Evolutionary conservation across 2,329 filamentous ascomycete genomes (phyloP).

Genomic region (Monilinia vaccinii-corymbosi): DNA sequence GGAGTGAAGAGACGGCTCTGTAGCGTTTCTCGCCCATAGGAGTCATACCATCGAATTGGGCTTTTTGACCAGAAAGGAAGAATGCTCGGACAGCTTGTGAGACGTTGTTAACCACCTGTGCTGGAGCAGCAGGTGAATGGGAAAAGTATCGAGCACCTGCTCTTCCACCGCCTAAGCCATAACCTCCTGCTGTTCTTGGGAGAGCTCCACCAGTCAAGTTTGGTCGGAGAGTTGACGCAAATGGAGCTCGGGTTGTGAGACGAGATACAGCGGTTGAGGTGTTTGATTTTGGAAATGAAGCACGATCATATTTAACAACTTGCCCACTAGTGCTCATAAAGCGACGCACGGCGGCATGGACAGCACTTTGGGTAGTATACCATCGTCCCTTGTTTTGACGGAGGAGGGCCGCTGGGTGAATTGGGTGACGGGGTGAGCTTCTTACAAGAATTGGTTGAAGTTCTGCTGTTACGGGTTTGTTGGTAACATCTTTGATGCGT

Average conservation of each 20-base stretch:
- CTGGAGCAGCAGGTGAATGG: constrained; percentile 73
- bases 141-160: constrained; percentile 82
- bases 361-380: constrained; percentile 48
- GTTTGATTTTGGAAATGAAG: constrained; percentile 46
- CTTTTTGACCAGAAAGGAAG: constrained; percentile 81
- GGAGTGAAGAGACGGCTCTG: constrained; percentile 63
- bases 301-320: constrained; percentile 37
- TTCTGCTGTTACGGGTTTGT: constrained; percentile 37
- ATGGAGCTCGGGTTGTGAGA: constrained; percentile 69
- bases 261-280: constrained; percentile 48
- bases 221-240: constrained; percentile 79
- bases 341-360: constrained; percentile 40
- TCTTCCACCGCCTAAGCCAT: constrained; percentile 60
- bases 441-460: constrained; percentile 52
- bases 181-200: constrained; percentile 82
- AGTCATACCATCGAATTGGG: constrained; percentile 73
- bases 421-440: constrained; percentile 43
- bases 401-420: constrained; percentile 50
- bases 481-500: constrained; percentile 32
- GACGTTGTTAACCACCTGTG: constrained; percentile 92
- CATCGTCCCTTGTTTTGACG: constrained; percentile 55
- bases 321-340: constrained; percentile 28
- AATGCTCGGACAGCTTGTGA: constrained; percentile 88
- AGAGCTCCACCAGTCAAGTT: constrained; percentile 85
- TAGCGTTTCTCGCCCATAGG: constrained; percentile 69